These are phyloP conservation scores for Oxytropis ochrocephala DNA, from an alignment of 306 rosid species.

Conservation along the genomic window DNA sequence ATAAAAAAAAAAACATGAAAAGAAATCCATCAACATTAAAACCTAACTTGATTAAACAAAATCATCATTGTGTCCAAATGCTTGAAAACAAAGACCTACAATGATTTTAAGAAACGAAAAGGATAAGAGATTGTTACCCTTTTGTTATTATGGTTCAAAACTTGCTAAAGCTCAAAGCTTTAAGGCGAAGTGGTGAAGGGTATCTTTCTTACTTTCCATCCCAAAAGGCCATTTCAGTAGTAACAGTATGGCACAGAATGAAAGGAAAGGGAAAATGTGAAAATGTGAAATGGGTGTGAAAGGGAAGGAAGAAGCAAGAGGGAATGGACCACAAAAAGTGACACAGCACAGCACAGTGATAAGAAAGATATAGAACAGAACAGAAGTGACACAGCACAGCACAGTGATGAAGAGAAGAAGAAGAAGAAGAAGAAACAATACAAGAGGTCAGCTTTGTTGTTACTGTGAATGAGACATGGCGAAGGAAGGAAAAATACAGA, in stretches of 20 bases:
- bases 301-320: too few species aligned
- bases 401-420: not conserved
- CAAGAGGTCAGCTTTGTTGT: not conserved
- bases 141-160: not conserved
- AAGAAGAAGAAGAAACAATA: not conserved
- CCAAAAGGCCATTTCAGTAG: not conserved
- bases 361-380: not conserved
- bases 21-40: not conserved
- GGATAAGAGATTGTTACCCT: not conserved
- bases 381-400: not conserved
- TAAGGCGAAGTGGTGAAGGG: not conserved
- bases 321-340: not conserved
- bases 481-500: not conserved
- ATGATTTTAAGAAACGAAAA: not conserved
- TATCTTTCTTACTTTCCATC: not conserved
- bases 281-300: not conserved
- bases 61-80: not conserved
- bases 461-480: conserved; percentile 1
- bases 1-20: not conserved
- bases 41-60: conserved; percentile 5
- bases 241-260: conserved; percentile 14
- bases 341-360: not conserved
- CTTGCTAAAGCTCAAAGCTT: not conserved
- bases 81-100: conserved; percentile 19
- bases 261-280: not conserved